Evolutionary conservation across 306 rosid genomes (phyloP).

Genomic region (Quercus engelmannii): DNA sequence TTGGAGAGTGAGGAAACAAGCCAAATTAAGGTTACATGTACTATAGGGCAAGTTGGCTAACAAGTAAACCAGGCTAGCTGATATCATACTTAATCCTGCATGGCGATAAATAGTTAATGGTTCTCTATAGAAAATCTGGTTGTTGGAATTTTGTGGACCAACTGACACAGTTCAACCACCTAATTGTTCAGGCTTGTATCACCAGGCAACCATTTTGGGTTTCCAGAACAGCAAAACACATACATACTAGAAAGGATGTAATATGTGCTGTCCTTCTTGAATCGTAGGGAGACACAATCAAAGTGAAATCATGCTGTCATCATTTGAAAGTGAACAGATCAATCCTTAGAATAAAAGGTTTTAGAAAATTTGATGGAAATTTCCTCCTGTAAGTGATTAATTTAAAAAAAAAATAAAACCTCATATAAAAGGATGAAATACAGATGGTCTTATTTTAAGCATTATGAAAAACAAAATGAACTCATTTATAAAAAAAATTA

Average conservation of each 20-base stretch:
- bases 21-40: background rate
- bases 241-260: background rate
- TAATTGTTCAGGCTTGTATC: background rate
- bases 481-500: background rate
- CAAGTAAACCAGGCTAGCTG: background rate
- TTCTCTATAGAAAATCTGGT: background rate
- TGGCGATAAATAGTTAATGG: background rate
- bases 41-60: background rate
- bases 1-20: too few relatives aligned
- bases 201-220: background rate
- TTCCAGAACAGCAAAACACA: background rate
- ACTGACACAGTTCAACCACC: background rate
- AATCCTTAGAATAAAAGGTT: background rate
- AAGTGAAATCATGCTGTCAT: background rate
- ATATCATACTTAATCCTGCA: background rate
- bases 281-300: background rate
- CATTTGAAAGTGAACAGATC: background rate
- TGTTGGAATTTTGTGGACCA: background rate
- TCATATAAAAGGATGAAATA: background rate
- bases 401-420: background rate
- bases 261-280: background rate
- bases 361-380: background rate
- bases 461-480: background rate
- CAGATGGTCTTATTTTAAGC: background rate
- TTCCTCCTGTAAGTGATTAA: background rate